Evolutionary conservation across 345 rosid genomes (phyloP).

Genomic region (Hirschfeldia incana): DNA sequence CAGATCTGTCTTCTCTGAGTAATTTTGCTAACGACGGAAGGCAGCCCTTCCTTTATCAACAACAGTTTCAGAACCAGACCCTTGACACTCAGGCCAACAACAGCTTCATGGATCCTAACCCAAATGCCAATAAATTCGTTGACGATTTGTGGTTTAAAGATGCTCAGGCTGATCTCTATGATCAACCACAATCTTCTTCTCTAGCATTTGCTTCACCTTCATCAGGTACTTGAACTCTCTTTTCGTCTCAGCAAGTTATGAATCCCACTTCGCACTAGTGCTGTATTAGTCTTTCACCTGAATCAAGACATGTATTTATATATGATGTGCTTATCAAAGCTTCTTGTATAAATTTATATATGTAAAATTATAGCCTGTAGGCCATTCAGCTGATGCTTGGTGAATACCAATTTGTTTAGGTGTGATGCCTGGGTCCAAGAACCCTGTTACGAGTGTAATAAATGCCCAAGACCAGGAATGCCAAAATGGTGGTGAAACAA

Average conservation of each 20-base stretch:
- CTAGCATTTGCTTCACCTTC: slow-evolving; percentile 28
- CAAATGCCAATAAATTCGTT: slow-evolving; percentile 1
- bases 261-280: not conserved
- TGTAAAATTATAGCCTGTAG: not conserved
- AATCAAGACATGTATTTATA: slow-evolving; percentile 12
- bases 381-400: slow-evolving; percentile 25
- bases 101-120: slow-evolving; percentile 28
- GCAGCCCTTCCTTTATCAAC: not conserved
- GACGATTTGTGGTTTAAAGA: slow-evolving; percentile 27
- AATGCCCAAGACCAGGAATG: not conserved
- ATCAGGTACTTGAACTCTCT: slow-evolving; percentile 33
- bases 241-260: slow-evolving; percentile 14
- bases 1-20: slow-evolving; percentile 1
- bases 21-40: not conserved
- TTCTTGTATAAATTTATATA: not conserved
- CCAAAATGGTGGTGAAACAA: slow-evolving; percentile 12
- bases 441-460: slow-evolving; percentile 4
- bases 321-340: slow-evolving; percentile 5
- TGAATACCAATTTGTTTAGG: slow-evolving; percentile 31
- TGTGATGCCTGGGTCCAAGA: slow-evolving; percentile 28
- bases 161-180: slow-evolving; percentile 26
- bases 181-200: slow-evolving; percentile 20
- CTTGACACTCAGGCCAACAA: not conserved
- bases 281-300: not conserved
- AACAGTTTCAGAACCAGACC: slow-evolving; percentile 17